Percentiles rank a stretch among this genome's conserved stretches.
Conservation (phyloP, 257 asterid species). For the Capsicum chinense region DNA sequence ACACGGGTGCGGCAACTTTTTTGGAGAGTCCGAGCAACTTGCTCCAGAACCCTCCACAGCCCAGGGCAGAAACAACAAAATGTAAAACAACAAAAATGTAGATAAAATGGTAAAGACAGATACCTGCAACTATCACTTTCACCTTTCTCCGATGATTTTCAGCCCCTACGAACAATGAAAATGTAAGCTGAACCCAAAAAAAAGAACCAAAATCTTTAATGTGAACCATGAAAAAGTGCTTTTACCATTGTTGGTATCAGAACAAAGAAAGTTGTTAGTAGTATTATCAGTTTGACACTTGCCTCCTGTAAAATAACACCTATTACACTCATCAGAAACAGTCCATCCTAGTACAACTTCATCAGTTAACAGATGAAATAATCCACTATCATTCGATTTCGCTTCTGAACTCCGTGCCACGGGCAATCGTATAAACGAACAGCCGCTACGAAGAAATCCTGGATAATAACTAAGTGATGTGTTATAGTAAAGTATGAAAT, state of each 20-base stretch:
- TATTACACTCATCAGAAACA: conserved; percentile 25
- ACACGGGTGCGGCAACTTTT: no score
- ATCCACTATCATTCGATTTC: not conserved
- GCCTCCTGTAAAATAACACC: conserved; percentile 23
- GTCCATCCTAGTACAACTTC: conserved; percentile 14
- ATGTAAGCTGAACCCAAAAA: not conserved
- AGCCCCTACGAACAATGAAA: not conserved
- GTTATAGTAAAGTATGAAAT: conserved; percentile 17
- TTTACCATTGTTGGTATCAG: conserved; percentile 13
- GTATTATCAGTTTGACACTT: not conserved
- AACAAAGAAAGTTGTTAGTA: not conserved
- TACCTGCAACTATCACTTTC: conserved; percentile 17
- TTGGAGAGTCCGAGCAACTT: no score
- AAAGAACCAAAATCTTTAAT: not conserved
- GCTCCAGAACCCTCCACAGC: no score
- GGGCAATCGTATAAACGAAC: conserved; percentile 18
- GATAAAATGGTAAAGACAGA: not conserved
- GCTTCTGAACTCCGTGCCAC: not conserved
- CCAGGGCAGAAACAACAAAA: not conserved
- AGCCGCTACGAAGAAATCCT: not conserved
- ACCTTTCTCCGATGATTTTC: not conserved
- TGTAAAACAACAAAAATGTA: not conserved
- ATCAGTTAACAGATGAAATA: not conserved
- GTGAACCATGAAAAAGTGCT: not conserved
- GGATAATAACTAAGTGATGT: not conserved